Evolutionary conservation across 2,329 filamentous ascomycete species (phyloP), one percentile per base, ranked within the genome.

Genomic region (Pseudogymnoascus sp.): DNA sequence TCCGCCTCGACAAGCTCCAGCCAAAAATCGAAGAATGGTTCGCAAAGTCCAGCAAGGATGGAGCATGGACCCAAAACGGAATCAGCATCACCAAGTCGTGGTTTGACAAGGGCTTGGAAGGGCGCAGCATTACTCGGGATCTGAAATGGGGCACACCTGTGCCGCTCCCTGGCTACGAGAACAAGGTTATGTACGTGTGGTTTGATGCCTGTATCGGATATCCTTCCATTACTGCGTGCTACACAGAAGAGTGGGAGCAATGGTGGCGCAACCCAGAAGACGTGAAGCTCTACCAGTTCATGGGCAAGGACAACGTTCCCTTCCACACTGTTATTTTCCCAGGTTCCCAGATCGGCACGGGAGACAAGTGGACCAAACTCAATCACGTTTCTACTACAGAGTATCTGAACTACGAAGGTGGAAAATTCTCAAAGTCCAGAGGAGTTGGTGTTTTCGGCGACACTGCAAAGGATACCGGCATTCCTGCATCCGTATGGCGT

Each of bases 301-400:
- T 96, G 85, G 92, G 92, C 77, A 97, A 96, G 74, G 90, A 93
- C 74, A 92, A 93, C 68, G 89, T 79, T 16, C 77, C 77, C 64
- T 94, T 93, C 80, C 92, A 96, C 78, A 90, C 89, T 49, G 90
- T 96, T 70, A 92, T 96, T 72, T 97, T 96, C 80, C 93, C 93
- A 1, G 90, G 84, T 31, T 92, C 87, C 43, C 89, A 96, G 74
- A 81, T 97, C 10, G 92, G 92, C 63, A 93, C 92, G 0, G 80
- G 82, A 49, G 88, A 96, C 69, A 86, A 87, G 66, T 97, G 92
- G 92, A 96, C 91, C 59, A 90, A 88, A 83, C 83, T 96, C 35
- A 86, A 95, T 76, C 90, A 92, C 71, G 82, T 97, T 60, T 94
- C 90, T 7, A 92, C 92, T 0, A 94, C 92, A 0, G 92, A 97